Conservation (phyloP, 1,284 basidiomycete species). For the Meira miltonrushii region DNA sequence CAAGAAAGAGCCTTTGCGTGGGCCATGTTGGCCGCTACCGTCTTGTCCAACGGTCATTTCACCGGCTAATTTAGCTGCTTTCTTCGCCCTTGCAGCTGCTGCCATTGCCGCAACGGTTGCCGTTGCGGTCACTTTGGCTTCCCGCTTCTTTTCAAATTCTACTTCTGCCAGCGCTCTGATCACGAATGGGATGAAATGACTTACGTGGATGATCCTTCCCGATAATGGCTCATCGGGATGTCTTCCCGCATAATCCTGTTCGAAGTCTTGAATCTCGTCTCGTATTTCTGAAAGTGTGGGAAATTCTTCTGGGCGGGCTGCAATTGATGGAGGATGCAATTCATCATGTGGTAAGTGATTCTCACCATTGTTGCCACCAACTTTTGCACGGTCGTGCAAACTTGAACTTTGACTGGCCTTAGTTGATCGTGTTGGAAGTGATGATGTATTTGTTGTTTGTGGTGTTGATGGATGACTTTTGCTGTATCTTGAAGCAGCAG, state of each 20-base stretch:
- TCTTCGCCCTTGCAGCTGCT: slow-evolving; percentile 38
- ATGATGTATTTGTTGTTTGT: not conserved
- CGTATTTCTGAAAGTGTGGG: slow-evolving; percentile 37
- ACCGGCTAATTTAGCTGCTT: slow-evolving; percentile 34
- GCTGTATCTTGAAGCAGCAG: slow-evolving; percentile 16
- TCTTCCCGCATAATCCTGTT: slow-evolving; percentile 40
- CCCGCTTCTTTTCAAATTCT: slow-evolving; percentile 37
- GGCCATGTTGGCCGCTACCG: slow-evolving; percentile 13
- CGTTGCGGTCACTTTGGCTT: slow-evolving; percentile 38
- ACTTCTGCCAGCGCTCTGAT: slow-evolving; percentile 41
- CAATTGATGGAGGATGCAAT: slow-evolving; percentile 10
- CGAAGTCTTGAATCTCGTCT: slow-evolving; percentile 33
- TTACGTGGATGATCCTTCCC: slow-evolving; percentile 50
- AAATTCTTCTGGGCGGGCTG: slow-evolving; percentile 30
- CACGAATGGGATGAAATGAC: slow-evolving; percentile 49
- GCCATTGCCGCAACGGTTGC: slow-evolving; percentile 45
- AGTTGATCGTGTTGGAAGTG: not conserved
- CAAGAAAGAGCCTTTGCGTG: slow-evolving; percentile 26
- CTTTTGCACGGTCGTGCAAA: slow-evolving; percentile 24
- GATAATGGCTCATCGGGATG: slow-evolving; percentile 39
- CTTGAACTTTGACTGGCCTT: not conserved
- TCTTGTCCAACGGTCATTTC: slow-evolving; percentile 21
- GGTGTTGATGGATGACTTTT: slow-evolving; percentile 2
- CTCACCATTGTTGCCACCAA: slow-evolving; percentile 38
- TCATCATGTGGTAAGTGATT: slow-evolving; percentile 44